phyloP scores from a whole-genome alignment of 225 moss, liverwort and hornwort species.

The Straminergon stramineum region DNA sequence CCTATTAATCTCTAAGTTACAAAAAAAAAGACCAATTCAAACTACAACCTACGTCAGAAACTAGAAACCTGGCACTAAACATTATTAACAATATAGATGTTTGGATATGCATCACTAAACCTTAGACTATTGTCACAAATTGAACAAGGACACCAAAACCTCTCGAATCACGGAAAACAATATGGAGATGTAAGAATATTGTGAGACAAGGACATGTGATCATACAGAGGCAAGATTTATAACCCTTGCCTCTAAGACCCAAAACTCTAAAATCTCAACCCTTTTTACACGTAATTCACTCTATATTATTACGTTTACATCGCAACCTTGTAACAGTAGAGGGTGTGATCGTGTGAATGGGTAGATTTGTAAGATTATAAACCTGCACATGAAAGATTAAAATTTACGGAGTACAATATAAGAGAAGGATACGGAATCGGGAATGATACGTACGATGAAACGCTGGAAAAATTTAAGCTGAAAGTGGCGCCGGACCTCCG shows the following conservation, averaged over 20 bases:
- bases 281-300: not conserved
- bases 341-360: not conserved
- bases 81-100: not conserved
- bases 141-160: not conserved
- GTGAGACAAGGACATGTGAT: not conserved
- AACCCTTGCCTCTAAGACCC: not conserved
- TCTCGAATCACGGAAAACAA: not conserved
- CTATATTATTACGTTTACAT: not conserved
- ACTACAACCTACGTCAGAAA: not conserved
- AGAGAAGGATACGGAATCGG: not conserved
- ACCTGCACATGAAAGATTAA: not conserved
- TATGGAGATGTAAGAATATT: not conserved
- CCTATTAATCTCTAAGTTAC: not conserved
- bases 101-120: not conserved
- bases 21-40: not conserved
- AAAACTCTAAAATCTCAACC: not conserved
- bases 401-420: not conserved
- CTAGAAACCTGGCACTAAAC: not conserved
- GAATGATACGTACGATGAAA: conserved; percentile 40
- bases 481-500: conserved; percentile 64
- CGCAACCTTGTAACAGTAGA: not conserved
- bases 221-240: not conserved
- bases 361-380: too few species aligned
- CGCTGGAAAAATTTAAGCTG: conserved; percentile 89
- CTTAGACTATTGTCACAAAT: not conserved